Evolutionary conservation across 352 stramenopile genomes (phyloP).

Genomic region (Globisporangium radiosum): DNA sequence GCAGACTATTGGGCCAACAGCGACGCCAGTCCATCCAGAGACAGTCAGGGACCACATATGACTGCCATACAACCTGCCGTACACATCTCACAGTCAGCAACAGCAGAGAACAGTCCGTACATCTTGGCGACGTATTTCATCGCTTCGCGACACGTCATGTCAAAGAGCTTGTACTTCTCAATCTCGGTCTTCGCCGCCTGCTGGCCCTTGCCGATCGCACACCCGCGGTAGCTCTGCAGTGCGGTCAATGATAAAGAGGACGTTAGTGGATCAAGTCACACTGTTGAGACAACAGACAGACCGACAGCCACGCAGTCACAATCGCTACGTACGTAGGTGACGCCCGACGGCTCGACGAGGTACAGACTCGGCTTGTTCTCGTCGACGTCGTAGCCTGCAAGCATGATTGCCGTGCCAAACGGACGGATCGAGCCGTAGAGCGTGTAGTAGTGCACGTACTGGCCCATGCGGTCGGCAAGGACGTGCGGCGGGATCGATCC

Average conservation of each 20-base stretch:
- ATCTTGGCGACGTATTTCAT: slow-evolving; percentile 99
- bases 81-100: background rate
- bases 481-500: slow-evolving; percentile 90
- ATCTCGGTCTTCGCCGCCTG: slow-evolving; percentile 99
- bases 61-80: background rate
- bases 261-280: no score
- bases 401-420: slow-evolving; percentile 94
- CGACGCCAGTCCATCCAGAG: background rate
- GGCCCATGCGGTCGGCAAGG: slow-evolving; percentile 91
- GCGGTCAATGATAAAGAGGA: no score
- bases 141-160: slow-evolving; percentile 92
- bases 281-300: background rate
- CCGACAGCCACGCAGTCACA: background rate
- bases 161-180: slow-evolving; percentile 96
- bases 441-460: slow-evolving; percentile 99
- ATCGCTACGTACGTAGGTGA: slow-evolving; percentile 63
- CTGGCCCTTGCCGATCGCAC: slow-evolving; percentile 95
- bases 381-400: slow-evolving; percentile 95
- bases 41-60: no score
- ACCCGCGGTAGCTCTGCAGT: slow-evolving; percentile 94
- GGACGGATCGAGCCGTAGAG: slow-evolving; percentile 95
- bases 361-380: slow-evolving; percentile 87
- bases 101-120: slow-evolving; percentile 32
- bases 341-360: slow-evolving; percentile 91
- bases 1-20: slow-evolving; percentile 56